Evolutionary conservation across 176 grass and related monocot species (phyloP).

Genomic region (Neostapfia colusana): DNA sequence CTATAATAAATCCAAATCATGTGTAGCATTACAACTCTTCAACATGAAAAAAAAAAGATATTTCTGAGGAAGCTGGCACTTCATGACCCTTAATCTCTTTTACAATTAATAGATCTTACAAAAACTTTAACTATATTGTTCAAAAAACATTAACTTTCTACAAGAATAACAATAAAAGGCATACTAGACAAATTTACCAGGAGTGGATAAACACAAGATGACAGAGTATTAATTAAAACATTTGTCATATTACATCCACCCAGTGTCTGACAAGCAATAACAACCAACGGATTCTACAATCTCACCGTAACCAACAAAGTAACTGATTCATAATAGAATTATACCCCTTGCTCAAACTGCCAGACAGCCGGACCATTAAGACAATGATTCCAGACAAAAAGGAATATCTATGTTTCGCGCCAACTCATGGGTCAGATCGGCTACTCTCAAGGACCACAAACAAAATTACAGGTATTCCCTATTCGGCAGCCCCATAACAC

Average conservation of each 20-base stretch:
- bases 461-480: not conserved
- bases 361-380: not conserved
- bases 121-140: not conserved
- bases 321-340: not conserved
- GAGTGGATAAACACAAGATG: not conserved
- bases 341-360: too few relatives aligned
- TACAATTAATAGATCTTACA: not conserved
- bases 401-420: not conserved
- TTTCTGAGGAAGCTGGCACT: not conserved
- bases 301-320: not conserved
- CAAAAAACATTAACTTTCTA: not conserved
- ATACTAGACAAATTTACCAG: not conserved
- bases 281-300: not conserved
- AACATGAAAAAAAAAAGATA: conserved; percentile 13
- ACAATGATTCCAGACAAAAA: not conserved
- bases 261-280: not conserved
- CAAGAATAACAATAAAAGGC: not conserved
- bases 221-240: not conserved
- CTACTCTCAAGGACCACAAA: conserved; percentile 24
- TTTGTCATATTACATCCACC: not conserved
- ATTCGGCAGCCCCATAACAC: not conserved
- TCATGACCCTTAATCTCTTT: not conserved
- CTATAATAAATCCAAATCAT: not conserved
- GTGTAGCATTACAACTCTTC: not conserved
- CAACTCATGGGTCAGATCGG: conserved; percentile 5